phyloP scores from a whole-genome alignment of 176 grass and related monocot species.

The Chrysopogon serrulatus region DNA sequence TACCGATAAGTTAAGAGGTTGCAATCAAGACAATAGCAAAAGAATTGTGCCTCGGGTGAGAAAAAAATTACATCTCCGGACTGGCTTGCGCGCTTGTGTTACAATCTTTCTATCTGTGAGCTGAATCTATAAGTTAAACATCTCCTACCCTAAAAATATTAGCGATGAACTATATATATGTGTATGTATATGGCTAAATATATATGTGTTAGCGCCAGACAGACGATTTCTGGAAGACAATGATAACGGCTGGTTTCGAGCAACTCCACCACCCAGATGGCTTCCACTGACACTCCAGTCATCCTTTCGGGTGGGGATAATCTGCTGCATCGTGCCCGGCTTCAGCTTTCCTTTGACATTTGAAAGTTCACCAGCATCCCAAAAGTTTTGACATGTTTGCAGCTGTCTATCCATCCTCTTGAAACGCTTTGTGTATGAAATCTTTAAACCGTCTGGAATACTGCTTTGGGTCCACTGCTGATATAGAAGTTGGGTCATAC shows the following conservation, averaged over 20 bases:
- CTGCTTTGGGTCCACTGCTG: conserved; percentile 78
- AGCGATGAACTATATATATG: conserved; percentile 42
- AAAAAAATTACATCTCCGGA: conserved; percentile 47
- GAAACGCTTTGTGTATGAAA: conserved; percentile 80
- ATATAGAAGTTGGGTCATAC: conserved; percentile 76
- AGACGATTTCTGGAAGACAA: neutral
- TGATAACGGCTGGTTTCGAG: neutral
- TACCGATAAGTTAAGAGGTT: conserved; percentile 4
- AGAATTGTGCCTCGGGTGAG: conserved; percentile 35
- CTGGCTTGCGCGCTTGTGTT: conserved; percentile 51
- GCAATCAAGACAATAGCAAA: conserved; percentile 31
- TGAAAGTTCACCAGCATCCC: neutral
- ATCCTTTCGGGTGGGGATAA: conserved; percentile 7
- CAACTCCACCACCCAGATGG: conserved; percentile 11
- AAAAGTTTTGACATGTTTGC: neutral
- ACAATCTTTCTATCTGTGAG: conserved; percentile 50
- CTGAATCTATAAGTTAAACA: conserved; percentile 46
- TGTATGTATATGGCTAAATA: conserved; percentile 46
- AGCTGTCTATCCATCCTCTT: conserved; percentile 51
- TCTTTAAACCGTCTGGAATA: conserved; percentile 80
- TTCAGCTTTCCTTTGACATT: conserved; percentile 15
- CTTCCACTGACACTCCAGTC: conserved; percentile 5
- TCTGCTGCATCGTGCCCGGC: conserved; percentile 9
- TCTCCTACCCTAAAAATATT: conserved; percentile 65
- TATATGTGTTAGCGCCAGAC: conserved; percentile 42